Conservation (phyloP, 176 grass and related monocot species). For the Chloris gayana region DNA sequence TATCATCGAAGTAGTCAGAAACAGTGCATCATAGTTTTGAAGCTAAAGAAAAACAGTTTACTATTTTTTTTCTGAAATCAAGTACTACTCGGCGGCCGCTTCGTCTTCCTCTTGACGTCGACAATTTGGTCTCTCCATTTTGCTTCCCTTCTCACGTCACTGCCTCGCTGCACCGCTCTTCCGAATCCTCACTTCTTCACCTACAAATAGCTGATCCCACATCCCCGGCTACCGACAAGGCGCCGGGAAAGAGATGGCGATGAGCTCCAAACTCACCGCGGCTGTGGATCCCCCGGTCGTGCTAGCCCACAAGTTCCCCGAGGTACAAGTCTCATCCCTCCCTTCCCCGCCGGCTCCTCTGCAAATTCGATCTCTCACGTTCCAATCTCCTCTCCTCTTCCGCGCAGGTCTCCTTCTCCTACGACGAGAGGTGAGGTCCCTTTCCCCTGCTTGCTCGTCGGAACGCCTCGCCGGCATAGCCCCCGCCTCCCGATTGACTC, state of each 20-base stretch:
- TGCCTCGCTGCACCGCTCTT: not conserved
- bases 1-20: too few relatives aligned
- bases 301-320: constrained; percentile 72
- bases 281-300: constrained; percentile 60
- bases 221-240: not conserved
- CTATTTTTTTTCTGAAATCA: too few relatives aligned
- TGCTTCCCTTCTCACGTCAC: too few relatives aligned
- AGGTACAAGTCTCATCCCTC: constrained; percentile 42
- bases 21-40: too few relatives aligned
- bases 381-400: not conserved
- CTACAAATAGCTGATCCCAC: constrained; percentile 1
- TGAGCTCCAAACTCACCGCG: constrained; percentile 19
- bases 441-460: not conserved
- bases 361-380: not conserved
- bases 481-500: constrained; percentile 1
- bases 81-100: too few relatives aligned
- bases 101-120: too few relatives aligned
- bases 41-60: too few relatives aligned
- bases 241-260: constrained; percentile 36
- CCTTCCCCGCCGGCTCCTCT: not conserved
- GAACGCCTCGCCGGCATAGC: not conserved
- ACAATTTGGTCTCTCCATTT: too few relatives aligned
- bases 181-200: not conserved
- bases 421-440: constrained; percentile 66
- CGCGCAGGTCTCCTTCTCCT: constrained; percentile 64